Percentiles rank a stretch among this genome's conserved stretches.
Evolutionary conservation across 495 filamentous ascomycete genomes (phyloP).

Genomic region (Arthonia radiata): DNA sequence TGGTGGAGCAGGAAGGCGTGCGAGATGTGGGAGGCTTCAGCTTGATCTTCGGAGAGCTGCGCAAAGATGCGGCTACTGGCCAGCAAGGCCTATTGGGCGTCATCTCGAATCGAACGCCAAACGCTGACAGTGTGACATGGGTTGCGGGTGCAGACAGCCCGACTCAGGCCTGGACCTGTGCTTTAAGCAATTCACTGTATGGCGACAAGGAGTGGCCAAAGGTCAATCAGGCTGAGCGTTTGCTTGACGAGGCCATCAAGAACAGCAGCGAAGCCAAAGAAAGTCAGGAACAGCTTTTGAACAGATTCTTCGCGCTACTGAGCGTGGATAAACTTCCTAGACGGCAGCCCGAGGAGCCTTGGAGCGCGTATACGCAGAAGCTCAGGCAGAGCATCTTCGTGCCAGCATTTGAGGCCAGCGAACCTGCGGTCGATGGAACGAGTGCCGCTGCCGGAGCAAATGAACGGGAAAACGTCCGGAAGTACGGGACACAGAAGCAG

Average conservation of each 20-base stretch:
- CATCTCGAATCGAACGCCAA: constrained; percentile 63
- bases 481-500: constrained; percentile 89
- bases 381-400: constrained; percentile 69
- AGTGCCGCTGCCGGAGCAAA: constrained; percentile 4
- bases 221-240: constrained; percentile 31
- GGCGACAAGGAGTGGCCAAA: constrained; percentile 62
- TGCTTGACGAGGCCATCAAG: constrained; percentile 22
- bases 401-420: constrained; percentile 29
- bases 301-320: constrained; percentile 43
- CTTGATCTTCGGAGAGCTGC: constrained; percentile 62
- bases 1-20: constrained; percentile 37
- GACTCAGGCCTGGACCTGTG: constrained; percentile 37
- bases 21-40: constrained; percentile 76
- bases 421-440: constrained; percentile 8
- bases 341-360: constrained; percentile 25
- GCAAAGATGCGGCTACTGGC: constrained; percentile 15
- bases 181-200: constrained; percentile 68
- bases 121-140: constrained; percentile 38
- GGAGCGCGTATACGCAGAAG: constrained; percentile 43
- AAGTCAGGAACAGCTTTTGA: constrained; percentile 37
- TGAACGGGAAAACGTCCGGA: constrained; percentile 20
- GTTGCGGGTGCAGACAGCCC: no score
- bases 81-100: constrained; percentile 41
- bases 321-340: constrained; percentile 46
- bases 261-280: constrained; percentile 20